Evolutionary conservation across 768 basidiomycete species (phyloP).

Genomic region (Lentinus brumalis): DNA sequence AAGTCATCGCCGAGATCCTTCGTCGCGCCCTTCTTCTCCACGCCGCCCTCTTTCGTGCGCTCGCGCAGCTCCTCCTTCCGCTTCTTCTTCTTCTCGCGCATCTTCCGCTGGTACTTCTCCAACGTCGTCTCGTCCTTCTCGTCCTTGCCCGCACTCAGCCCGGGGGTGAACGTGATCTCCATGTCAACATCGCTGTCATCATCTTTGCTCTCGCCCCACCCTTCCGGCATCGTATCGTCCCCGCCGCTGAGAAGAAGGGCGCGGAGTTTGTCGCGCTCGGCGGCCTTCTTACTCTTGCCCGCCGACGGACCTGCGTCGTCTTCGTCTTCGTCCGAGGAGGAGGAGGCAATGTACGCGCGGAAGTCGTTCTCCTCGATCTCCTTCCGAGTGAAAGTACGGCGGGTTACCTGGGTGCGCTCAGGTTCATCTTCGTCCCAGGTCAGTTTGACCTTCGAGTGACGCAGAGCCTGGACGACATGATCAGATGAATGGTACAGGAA

Average conservation of each 20-base stretch:
- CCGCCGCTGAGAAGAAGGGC: conserved; percentile 69
- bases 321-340: conserved; percentile 65
- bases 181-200: conserved; percentile 68
- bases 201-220: conserved; percentile 63
- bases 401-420: conserved; percentile 77
- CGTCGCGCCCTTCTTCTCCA: conserved; percentile 29
- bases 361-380: conserved; percentile 95
- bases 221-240: conserved; percentile 76
- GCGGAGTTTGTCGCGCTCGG: conserved; percentile 72
- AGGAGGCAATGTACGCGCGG: conserved; percentile 49
- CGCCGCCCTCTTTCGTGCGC: conserved; percentile 26
- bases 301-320: conserved; percentile 45
- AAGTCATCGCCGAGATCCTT: conserved; percentile 63
- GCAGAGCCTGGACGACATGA: conserved; percentile 66
- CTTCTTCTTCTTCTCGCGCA: conserved; percentile 84
- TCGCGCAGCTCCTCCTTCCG: conserved; percentile 69
- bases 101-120: conserved; percentile 86
- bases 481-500: neutral
- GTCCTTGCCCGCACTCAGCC: conserved; percentile 56
- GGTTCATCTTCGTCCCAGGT: conserved; percentile 99
- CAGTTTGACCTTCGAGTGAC: conserved; percentile 96
- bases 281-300: conserved; percentile 37
- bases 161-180: conserved; percentile 95
- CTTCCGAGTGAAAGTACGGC: conserved; percentile 74
- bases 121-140: conserved; percentile 80